phyloP scores from a whole-genome alignment of 352 stramenopile genomes.

The Pythium guiyangense region DNA sequence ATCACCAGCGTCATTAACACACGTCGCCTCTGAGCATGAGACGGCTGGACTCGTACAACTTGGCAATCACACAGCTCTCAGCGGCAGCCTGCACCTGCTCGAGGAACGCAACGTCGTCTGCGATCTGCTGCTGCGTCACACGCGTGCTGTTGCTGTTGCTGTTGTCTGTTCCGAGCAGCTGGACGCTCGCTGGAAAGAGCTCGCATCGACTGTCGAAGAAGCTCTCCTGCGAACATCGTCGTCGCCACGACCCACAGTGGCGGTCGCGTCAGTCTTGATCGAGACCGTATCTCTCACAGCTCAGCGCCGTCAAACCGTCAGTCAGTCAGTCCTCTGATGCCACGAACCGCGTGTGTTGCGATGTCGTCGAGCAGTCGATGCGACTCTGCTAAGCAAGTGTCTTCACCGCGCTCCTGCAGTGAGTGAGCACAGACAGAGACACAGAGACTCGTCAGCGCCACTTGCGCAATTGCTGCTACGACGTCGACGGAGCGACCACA shows the following conservation, averaged over 20 bases:
- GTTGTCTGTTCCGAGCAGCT: constrained; percentile 10
- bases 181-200: constrained; percentile 19
- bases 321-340: neutral
- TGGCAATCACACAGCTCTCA: neutral
- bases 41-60: too few species aligned
- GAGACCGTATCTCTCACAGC: neutral
- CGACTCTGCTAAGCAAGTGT: constrained; percentile 13
- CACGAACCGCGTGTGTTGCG: constrained; percentile 13
- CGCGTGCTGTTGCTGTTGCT: neutral
- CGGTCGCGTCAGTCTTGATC: neutral
- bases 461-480: neutral
- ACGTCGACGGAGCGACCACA: neutral
- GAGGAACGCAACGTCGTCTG: constrained; percentile 11
- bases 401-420: constrained; percentile 24
- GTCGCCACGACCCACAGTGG: neutral
- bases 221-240: constrained; percentile 3
- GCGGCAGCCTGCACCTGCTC: constrained; percentile 5
- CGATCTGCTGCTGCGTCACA: constrained; percentile 1
- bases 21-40: neutral
- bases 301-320: neutral
- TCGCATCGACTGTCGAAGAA: constrained; percentile 21
- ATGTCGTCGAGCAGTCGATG: constrained; percentile 19
- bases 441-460: neutral
- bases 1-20: neutral
- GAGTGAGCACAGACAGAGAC: neutral